Evolutionary conservation across 2,329 filamentous ascomycete genomes (phyloP).

Genomic region (Aspergillus japonicus): DNA sequence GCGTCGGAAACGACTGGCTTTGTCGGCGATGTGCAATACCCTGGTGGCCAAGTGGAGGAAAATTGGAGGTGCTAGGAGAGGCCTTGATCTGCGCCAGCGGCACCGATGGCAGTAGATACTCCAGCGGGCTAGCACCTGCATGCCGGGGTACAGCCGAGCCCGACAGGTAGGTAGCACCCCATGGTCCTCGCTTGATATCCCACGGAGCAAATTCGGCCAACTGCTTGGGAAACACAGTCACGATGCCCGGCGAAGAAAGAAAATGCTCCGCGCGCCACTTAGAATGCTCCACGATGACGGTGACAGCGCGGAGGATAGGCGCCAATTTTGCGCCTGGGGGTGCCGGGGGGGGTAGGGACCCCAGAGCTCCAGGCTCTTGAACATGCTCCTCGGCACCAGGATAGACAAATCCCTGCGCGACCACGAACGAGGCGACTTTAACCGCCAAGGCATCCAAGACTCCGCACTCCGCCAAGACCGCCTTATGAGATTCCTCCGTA

Average conservation of each 20-base stretch:
- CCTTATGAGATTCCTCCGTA: slow-evolving; percentile 67
- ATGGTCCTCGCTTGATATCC: slow-evolving; percentile 52
- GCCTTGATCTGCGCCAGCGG: slow-evolving; percentile 36
- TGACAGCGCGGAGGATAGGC: slow-evolving; percentile 73
- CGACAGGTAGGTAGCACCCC: slow-evolving; percentile 55
- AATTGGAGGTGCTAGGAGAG: slow-evolving; percentile 42
- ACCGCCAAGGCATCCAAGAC: slow-evolving; percentile 76
- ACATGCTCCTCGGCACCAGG: slow-evolving; percentile 60
- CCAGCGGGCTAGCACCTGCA: slow-evolving; percentile 57
- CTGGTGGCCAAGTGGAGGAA: slow-evolving; percentile 54
- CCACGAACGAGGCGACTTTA: slow-evolving; percentile 69
- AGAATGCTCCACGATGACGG: slow-evolving; percentile 74
- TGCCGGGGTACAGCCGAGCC: slow-evolving; percentile 51
- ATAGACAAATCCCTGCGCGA: slow-evolving; percentile 66
- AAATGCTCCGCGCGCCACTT: slow-evolving; percentile 73
- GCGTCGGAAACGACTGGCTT: slow-evolving; percentile 36
- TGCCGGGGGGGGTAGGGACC: slow-evolving; percentile 62
- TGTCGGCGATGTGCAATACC: slow-evolving; percentile 35
- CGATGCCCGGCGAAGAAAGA: slow-evolving; percentile 65
- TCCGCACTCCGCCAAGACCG: slow-evolving; percentile 67
- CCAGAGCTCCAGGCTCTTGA: slow-evolving; percentile 54
- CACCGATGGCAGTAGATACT: slow-evolving; percentile 61
- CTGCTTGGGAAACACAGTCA: slow-evolving; percentile 65
- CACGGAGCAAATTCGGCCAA: slow-evolving; percentile 52
- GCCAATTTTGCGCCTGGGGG: slow-evolving; percentile 60